Percentiles rank a stretch among this genome's conserved stretches.
These are phyloP conservation scores for Phialophora macrospora DNA, from an alignment of 2,329 filamentous ascomycete genomes.

Conservation along the genomic window DNA sequence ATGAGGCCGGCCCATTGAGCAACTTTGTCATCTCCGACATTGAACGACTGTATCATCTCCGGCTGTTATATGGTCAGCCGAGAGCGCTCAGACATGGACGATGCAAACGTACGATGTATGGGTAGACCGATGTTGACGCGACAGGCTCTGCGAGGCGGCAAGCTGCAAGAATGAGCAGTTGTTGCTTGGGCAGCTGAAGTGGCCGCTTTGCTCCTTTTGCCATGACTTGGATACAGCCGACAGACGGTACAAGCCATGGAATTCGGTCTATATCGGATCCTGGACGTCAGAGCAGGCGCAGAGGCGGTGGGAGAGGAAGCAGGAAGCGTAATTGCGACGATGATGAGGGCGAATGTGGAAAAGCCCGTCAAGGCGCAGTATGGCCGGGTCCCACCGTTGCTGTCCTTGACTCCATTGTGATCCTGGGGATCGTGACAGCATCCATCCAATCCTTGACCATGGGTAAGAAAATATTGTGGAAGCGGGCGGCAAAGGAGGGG, in stretches of 20 bases:
- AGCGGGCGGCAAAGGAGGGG: constrained; percentile 16
- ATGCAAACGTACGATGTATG: constrained; percentile 52
- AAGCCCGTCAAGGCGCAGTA: constrained; percentile 24
- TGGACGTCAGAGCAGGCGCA: background rate
- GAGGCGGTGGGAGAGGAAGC: background rate
- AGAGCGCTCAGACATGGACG: background rate
- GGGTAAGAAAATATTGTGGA: constrained; percentile 3
- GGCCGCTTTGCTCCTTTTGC: constrained; percentile 44
- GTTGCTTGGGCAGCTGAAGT: constrained; percentile 71
- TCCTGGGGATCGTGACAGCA: constrained; percentile 5
- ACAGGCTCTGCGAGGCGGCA: constrained; percentile 77
- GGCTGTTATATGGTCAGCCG: constrained; percentile 53
- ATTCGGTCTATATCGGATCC: background rate
- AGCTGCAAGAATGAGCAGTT: constrained; percentile 77
- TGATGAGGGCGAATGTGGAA: constrained; percentile 4
- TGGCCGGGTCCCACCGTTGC: constrained; percentile 21
- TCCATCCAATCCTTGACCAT: constrained; percentile 13
- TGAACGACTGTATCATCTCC: constrained; percentile 83
- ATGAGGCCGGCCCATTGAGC: constrained; percentile 81
- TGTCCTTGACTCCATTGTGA: constrained; percentile 8
- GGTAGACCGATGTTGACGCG: constrained; percentile 72
- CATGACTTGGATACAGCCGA: constrained; percentile 26
- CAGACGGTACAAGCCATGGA: constrained; percentile 27
- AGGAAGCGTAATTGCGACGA: background rate
- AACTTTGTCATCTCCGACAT: constrained; percentile 71